Percentiles rank a stretch among this genome's conserved stretches.
Conservation (phyloP, 345 rosid genomes). For the Ceriops zippeliana region DNA sequence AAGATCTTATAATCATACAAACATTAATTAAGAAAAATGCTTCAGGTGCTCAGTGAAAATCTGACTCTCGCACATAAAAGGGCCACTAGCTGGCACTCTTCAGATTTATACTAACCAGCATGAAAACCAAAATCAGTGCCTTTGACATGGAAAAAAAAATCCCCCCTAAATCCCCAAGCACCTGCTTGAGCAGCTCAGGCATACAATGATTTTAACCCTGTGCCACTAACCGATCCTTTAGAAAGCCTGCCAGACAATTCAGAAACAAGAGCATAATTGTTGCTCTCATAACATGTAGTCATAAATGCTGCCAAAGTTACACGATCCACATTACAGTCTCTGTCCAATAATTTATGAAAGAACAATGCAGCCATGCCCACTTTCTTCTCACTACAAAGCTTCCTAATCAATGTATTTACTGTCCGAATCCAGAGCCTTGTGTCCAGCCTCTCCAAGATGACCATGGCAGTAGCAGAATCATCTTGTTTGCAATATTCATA, state of each 20-base stretch:
- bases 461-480: slow-evolving; percentile 75
- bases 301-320: slow-evolving; percentile 66
- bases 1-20: no score
- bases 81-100: no score
- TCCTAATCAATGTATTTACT: slow-evolving; percentile 68
- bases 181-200: no score
- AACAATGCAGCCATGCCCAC: slow-evolving; percentile 80
- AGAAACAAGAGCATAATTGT: slow-evolving; percentile 64
- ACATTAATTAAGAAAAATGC: no score
- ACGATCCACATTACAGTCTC: slow-evolving; percentile 50
- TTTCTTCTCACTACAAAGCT: slow-evolving; percentile 78
- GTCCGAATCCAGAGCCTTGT: slow-evolving; percentile 73
- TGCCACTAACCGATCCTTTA: slow-evolving; percentile 44
- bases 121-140: no score
- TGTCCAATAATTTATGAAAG: slow-evolving; percentile 59
- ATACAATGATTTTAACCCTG: not conserved
- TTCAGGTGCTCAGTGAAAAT: no score
- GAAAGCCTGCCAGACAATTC: slow-evolving; percentile 59
- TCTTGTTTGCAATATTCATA: slow-evolving; percentile 75
- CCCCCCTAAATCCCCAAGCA: no score
- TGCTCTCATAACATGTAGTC: slow-evolving; percentile 72
- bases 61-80: no score
- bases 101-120: no score
- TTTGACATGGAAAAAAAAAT: no score
- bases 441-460: slow-evolving; percentile 73